These are phyloP conservation scores for Ceratocystis colombiana DNA, from an alignment of 2,329 filamentous ascomycete genomes.

Conservation along the genomic window DNA sequence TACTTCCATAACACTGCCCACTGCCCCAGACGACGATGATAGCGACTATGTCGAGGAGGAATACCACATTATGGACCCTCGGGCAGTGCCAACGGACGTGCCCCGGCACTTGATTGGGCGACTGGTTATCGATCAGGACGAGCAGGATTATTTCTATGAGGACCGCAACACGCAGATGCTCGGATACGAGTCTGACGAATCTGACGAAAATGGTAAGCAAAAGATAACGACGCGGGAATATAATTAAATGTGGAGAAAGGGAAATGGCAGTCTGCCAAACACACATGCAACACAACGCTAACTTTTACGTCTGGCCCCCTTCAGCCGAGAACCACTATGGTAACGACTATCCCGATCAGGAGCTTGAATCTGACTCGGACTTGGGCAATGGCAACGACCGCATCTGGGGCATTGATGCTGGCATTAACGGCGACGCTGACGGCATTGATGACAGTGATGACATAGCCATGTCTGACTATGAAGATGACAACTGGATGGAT, in stretches of 20 bases:
- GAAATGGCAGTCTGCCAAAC: background rate
- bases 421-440: conserved; percentile 45
- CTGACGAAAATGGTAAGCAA: conserved; percentile 52
- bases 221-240: conserved; percentile 9
- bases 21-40: conserved; percentile 38
- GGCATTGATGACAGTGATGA: conserved; percentile 34
- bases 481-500: conserved; percentile 33
- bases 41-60: conserved; percentile 55
- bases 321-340: conserved; percentile 67
- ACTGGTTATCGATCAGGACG: conserved; percentile 47
- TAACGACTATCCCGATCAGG: conserved; percentile 71
- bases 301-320: conserved; percentile 13
- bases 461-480: conserved; percentile 34
- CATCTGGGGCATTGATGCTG: conserved; percentile 39
- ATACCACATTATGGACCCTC: conserved; percentile 51
- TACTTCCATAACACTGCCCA: conserved; percentile 27
- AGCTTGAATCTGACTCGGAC: conserved; percentile 54
- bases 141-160: conserved; percentile 48
- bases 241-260: background rate
- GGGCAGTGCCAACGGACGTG: conserved; percentile 40
- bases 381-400: conserved; percentile 35
- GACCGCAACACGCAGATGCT: conserved; percentile 22
- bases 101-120: conserved; percentile 45
- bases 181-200: conserved; percentile 47
- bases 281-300: conserved; percentile 2